These are phyloP conservation scores for Fusarium xylarioides DNA, from an alignment of 2,329 filamentous ascomycete genomes.

Conservation along the genomic window DNA sequence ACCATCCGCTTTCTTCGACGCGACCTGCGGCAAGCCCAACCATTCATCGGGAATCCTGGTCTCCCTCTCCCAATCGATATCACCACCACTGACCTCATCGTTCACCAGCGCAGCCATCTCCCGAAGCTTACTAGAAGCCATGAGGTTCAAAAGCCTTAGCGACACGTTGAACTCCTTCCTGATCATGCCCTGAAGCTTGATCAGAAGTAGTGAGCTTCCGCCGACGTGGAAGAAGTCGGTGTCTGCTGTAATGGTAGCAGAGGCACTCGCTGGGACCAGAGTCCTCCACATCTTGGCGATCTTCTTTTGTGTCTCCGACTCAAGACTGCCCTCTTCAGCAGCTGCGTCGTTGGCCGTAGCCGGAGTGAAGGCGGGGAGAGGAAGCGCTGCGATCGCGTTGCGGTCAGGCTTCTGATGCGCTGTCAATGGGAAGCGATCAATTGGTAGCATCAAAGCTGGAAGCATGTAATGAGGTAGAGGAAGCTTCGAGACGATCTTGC, in stretches of 20 bases:
- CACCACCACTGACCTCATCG: not conserved
- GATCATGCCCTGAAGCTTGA: conserved; percentile 7
- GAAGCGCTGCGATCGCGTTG: not conserved
- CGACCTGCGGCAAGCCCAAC: not conserved
- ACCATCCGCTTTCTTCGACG: not conserved
- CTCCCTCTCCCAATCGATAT: conserved; percentile 12
- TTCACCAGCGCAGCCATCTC: conserved; percentile 47
- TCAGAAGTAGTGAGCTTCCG: not conserved
- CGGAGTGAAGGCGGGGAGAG: fast-evolving
- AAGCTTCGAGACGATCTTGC: not conserved
- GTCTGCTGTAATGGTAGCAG: not conserved
- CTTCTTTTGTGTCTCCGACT: not conserved
- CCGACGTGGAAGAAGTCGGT: conserved; percentile 7
- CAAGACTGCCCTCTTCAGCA: not conserved
- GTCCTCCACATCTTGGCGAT: not conserved
- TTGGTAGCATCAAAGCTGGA: not conserved
- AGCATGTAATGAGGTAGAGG: not conserved
- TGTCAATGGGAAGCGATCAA: not conserved
- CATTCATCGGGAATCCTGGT: not conserved
- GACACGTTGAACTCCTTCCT: conserved; percentile 41
- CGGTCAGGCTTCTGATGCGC: not conserved
- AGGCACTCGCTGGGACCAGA: not conserved
- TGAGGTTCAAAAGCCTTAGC: conserved; percentile 49
- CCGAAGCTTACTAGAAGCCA: conserved; percentile 49
- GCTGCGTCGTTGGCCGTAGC: fast-evolving